phyloP scores from a whole-genome alignment of 495 filamentous ascomycete genomes.

The Podospora pseudocomata region DNA sequence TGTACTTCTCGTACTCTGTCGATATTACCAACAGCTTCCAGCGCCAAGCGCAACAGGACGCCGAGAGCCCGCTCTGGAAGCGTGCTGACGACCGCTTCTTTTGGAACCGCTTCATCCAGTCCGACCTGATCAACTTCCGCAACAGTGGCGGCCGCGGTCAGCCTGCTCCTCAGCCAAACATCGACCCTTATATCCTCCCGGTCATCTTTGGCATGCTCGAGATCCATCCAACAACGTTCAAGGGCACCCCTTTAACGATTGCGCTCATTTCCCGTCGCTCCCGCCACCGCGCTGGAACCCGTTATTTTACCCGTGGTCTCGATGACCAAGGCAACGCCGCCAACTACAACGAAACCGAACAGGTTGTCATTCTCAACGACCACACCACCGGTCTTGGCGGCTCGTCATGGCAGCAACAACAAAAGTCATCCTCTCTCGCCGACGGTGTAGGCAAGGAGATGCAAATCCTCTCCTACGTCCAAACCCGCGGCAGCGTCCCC shows the following conservation, averaged over 20 bases:
- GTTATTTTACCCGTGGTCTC: slow-evolving; percentile 90
- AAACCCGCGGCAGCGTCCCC: slow-evolving; percentile 91
- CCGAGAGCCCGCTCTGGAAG: slow-evolving; percentile 75
- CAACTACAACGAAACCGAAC: slow-evolving; percentile 98
- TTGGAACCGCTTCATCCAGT: slow-evolving; percentile 92
- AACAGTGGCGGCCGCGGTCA: slow-evolving; percentile 48
- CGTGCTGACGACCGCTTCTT: slow-evolving; percentile 96
- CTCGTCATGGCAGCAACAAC: slow-evolving; percentile 57
- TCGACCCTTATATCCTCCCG: slow-evolving; percentile 91
- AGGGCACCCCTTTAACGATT: slow-evolving; percentile 76
- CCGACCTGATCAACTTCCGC: slow-evolving; percentile 85
- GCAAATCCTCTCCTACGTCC: slow-evolving; percentile 88
- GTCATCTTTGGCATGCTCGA: slow-evolving; percentile 93
- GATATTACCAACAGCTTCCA: slow-evolving; percentile 96
- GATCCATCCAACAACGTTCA: slow-evolving; percentile 76
- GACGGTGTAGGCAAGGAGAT: slow-evolving; percentile 58
- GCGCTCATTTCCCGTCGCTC: slow-evolving; percentile 84
- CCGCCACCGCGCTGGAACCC: slow-evolving; percentile 78
- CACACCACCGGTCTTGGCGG: slow-evolving; percentile 65
- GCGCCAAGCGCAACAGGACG: slow-evolving; percentile 72
- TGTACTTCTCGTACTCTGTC: slow-evolving; percentile 97
- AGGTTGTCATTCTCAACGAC: slow-evolving; percentile 83
- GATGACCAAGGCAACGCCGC: slow-evolving; percentile 91
- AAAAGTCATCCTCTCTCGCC: slow-evolving; percentile 40
- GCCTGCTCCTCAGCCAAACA: slow-evolving; percentile 65